These are phyloP conservation scores for Colletotrichum shisoi DNA, from an alignment of 2,329 filamentous ascomycete genomes.

Conservation along the genomic window DNA sequence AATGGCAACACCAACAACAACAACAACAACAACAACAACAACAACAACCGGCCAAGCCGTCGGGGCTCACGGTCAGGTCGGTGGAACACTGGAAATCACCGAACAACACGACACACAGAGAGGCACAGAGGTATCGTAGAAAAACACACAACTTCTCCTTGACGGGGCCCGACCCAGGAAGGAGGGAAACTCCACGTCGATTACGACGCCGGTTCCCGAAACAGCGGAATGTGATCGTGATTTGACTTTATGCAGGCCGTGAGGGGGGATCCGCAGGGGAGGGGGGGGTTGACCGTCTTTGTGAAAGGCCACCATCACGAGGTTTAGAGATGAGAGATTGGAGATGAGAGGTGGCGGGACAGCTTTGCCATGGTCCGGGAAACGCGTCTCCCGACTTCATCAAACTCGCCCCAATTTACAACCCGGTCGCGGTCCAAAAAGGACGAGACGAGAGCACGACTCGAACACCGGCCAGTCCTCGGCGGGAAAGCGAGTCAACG, in stretches of 20 bases:
- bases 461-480: constrained; percentile 3
- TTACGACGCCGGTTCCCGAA: constrained; percentile 26
- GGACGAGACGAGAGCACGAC: constrained; percentile 21
- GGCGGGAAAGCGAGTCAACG: constrained; percentile 17
- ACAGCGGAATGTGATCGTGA: constrained; percentile 12
- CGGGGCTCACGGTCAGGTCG: background rate
- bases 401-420: constrained; percentile 1
- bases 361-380: too few species aligned
- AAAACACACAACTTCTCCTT: too few species aligned
- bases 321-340: background rate
- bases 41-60: constrained; percentile 3
- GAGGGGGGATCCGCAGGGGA: too few species aligned
- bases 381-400: background rate
- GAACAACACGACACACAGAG: background rate
- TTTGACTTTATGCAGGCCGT: constrained; percentile 14
- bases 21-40: background rate
- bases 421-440: background rate
- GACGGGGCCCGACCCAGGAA: background rate
- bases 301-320: background rate
- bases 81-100: background rate
- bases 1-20: background rate
- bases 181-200: constrained; percentile 4
- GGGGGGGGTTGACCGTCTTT: too few species aligned
- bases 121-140: too few species aligned
- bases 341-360: too few species aligned